Evolutionary conservation across 257 asterid genomes (phyloP).

Genomic region (Dorcoceras hygrometricum): DNA sequence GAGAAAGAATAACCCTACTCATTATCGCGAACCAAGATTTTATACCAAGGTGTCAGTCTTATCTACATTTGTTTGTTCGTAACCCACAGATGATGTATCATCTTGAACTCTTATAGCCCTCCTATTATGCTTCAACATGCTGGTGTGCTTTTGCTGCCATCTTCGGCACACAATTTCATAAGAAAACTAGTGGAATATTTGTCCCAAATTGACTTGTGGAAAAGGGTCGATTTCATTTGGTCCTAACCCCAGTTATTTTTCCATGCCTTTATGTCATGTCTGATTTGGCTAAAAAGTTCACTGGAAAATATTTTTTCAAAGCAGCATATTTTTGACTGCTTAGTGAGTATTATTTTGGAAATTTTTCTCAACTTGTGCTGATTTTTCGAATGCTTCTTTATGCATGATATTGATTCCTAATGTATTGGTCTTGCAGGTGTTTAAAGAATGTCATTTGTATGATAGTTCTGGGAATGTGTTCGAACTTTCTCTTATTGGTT

Average conservation of each 20-base stretch:
- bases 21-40: constrained; percentile 93
- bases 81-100: not conserved
- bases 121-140: too few species aligned
- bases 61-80: not conserved
- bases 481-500: constrained; percentile 53
- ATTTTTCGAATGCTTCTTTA: not conserved
- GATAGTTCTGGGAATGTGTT: constrained; percentile 42
- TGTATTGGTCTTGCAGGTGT: constrained; percentile 34
- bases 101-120: not conserved
- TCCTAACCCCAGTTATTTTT: too few species aligned
- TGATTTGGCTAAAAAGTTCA: not conserved
- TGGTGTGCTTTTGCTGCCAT: too few species aligned
- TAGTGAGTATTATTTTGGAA: not conserved
- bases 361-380: constrained; percentile 5
- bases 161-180: too few species aligned
- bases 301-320: not conserved
- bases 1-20: constrained; percentile 81
- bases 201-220: too few species aligned
- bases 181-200: too few species aligned
- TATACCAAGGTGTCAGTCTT: constrained; percentile 69
- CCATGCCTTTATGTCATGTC: not conserved
- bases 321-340: not conserved
- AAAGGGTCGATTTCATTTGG: too few species aligned
- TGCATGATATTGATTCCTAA: constrained; percentile 19
- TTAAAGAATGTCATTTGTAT: constrained; percentile 47